Conservation (phyloP, 441 rosid species). For the Brassica balearica region DNA sequence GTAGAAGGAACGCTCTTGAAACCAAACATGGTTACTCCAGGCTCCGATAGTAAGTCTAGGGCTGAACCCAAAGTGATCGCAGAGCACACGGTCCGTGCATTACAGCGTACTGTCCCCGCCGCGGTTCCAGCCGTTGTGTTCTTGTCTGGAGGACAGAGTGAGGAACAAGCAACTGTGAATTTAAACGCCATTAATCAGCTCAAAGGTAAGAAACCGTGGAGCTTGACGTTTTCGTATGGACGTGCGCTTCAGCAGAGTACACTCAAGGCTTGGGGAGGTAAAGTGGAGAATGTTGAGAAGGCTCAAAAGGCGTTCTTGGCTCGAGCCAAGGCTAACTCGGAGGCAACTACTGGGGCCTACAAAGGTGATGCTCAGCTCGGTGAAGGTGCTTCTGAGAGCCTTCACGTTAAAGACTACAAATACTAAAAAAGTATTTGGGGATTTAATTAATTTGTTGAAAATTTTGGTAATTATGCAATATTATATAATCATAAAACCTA, state of each 20-base stretch:
- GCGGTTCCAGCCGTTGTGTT: slow-evolving; percentile 94
- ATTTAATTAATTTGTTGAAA: background rate
- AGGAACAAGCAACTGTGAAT: slow-evolving; percentile 89
- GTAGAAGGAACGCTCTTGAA: slow-evolving; percentile 94
- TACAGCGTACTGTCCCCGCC: slow-evolving; percentile 77
- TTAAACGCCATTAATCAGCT: slow-evolving; percentile 92
- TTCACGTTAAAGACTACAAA: slow-evolving; percentile 63
- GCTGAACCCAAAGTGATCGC: slow-evolving; percentile 75
- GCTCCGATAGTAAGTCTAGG: slow-evolving; percentile 70
- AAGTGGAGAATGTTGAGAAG: slow-evolving; percentile 65
- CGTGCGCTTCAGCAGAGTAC: slow-evolving; percentile 98
- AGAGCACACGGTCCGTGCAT: slow-evolving; percentile 73
- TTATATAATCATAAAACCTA: background rate
- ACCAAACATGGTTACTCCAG: slow-evolving; percentile 99
- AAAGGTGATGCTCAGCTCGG: slow-evolving; percentile 73
- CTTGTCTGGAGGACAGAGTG: slow-evolving; percentile 76
- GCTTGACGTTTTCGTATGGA: slow-evolving; percentile 89
- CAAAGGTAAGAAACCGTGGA: slow-evolving; percentile 91
- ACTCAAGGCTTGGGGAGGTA: slow-evolving; percentile 91
- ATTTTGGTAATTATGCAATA: background rate
- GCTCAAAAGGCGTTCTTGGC: slow-evolving; percentile 68
- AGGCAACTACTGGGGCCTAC: slow-evolving; percentile 82
- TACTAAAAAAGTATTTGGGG: slow-evolving; percentile 26
- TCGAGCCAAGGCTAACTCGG: slow-evolving; percentile 93
- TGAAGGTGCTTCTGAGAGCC: slow-evolving; percentile 88